A percentile compares a stretch with the other conserved stretches of the same genome.
Conservation (phyloP, 306 rosid genomes). For the Malus domestica region ASM211411v1 NC_041803.1:1788501-1789000, state of each 20-base stretch:
- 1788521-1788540: slow-evolving; percentile 4
- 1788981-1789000: not conserved
- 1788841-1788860: not conserved
- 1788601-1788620: not conserved
- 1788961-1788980: not conserved
- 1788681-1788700: slow-evolving; percentile 5
- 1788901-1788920: no score
- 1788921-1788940: no score
- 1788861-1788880: not conserved
- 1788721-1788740: not conserved
- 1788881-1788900: no score
- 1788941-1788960: not conserved
- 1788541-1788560: slow-evolving; percentile 33
- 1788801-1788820: not conserved
- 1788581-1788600: not conserved
- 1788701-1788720: slow-evolving; percentile 29
- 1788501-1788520: not conserved
- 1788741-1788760: not conserved
- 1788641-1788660: not conserved
- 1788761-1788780: not conserved
- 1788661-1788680: not conserved
- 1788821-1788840: not conserved
- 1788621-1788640: not conserved
- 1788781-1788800: not conserved
- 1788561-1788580: not conserved